Conservation (phyloP, 2,329 filamentous ascomycete species). For the Calonectria naviculata region DNA sequence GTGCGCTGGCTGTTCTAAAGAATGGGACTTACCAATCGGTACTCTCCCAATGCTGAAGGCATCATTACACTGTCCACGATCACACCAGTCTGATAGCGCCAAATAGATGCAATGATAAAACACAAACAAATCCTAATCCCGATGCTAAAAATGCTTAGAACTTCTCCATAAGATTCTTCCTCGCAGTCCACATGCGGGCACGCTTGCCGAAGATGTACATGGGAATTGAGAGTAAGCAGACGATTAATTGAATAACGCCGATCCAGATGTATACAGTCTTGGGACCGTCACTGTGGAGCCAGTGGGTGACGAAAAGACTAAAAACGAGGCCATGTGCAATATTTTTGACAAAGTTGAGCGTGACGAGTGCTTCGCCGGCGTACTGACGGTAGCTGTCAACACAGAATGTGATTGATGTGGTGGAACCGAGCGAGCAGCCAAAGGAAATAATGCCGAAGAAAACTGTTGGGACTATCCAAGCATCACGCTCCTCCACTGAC, state of each 20-base stretch:
- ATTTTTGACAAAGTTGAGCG: conserved; percentile 95
- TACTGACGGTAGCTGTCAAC: conserved; percentile 95
- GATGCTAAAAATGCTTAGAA: conserved; percentile 48
- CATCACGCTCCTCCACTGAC: conserved; percentile 79
- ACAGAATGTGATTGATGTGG: conserved; percentile 92
- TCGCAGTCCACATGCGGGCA: conserved; percentile 96
- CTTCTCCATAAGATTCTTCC: conserved; percentile 87
- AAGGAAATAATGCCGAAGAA: conserved; percentile 96
- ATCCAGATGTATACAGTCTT: conserved; percentile 85
- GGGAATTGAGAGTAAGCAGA: conserved; percentile 81
- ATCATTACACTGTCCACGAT: background rate
- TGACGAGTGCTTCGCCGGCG: conserved; percentile 93
- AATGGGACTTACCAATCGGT: background rate
- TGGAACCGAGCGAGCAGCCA: conserved; percentile 89
- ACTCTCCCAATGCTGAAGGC: no score
- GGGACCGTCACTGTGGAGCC: conserved; percentile 81
- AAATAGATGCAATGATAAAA: no score
- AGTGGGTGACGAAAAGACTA: conserved; percentile 86
- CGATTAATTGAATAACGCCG: conserved; percentile 85
- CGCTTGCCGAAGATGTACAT: conserved; percentile 98
- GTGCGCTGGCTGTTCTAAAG: background rate
- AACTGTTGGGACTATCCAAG: conserved; percentile 91
- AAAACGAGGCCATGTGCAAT: conserved; percentile 91
- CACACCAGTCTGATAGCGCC: background rate
- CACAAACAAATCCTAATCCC: background rate